These are phyloP conservation scores for Cryptosporidium viatorum DNA, from an alignment of 169 alveolate species.

Conservation along the genomic window DNA sequence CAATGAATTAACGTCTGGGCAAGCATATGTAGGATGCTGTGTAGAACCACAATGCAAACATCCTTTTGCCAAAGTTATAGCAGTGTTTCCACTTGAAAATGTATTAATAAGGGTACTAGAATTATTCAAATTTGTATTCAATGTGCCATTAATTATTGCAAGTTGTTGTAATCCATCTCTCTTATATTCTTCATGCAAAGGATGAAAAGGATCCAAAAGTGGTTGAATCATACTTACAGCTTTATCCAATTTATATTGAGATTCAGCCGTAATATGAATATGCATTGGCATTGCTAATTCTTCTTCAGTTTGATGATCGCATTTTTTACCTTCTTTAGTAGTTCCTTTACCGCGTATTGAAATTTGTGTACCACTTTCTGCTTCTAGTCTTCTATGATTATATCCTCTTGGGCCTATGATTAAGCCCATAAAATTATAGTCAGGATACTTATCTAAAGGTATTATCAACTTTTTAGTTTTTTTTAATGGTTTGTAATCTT, in stretches of 20 bases:
- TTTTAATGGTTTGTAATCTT: slow-evolving; percentile 90
- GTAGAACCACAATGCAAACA: slow-evolving; percentile 74
- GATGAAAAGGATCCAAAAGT: slow-evolving; percentile 88
- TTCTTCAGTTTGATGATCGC: slow-evolving; percentile 89
- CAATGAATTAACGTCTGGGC: slow-evolving; percentile 52
- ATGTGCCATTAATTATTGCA: slow-evolving; percentile 86
- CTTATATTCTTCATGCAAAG: slow-evolving; percentile 88
- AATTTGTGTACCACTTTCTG: slow-evolving; percentile 91
- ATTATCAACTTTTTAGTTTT: slow-evolving; percentile 86
- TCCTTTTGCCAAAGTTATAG: slow-evolving; percentile 10
- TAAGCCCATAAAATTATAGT: slow-evolving; percentile 93
- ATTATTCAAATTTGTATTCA: slow-evolving; percentile 25
- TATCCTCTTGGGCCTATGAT: slow-evolving; percentile 95
- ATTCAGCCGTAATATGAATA: slow-evolving; percentile 86
- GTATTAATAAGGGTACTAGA: slow-evolving; percentile 15
- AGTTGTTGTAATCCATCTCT: slow-evolving; percentile 87
- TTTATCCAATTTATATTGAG: slow-evolving; percentile 76
- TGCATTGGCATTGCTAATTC: slow-evolving; percentile 91
- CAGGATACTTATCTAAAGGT: slow-evolving; percentile 92
- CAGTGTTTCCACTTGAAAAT: slow-evolving; percentile 22
- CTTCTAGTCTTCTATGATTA: slow-evolving; percentile 92
- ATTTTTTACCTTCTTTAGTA: slow-evolving; percentile 89
- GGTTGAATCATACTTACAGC: slow-evolving; percentile 89
- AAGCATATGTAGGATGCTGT: slow-evolving; percentile 57
- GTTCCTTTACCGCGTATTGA: slow-evolving; percentile 92